Conservation (phyloP, 148 eudicot species). For the Fagopyrum homotropicum region DNA sequence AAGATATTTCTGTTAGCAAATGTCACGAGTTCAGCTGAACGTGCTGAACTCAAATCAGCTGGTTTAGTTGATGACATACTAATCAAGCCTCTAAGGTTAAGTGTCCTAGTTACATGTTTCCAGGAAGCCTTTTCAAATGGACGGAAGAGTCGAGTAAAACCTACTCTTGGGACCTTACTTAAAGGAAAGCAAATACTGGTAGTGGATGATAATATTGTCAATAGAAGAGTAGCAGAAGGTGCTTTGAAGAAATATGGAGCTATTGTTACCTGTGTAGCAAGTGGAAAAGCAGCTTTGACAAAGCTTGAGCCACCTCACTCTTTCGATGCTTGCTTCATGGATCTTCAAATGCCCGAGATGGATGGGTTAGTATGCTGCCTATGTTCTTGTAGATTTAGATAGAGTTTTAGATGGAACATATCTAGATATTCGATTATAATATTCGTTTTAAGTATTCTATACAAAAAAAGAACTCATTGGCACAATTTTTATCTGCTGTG, state of each 20-base stretch:
- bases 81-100: slow-evolving; percentile 68
- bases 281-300: slow-evolving; percentile 44
- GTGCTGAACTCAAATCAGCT: slow-evolving; percentile 49
- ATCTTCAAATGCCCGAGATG: slow-evolving; percentile 85
- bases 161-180: slow-evolving; percentile 39
- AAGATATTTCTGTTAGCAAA: slow-evolving; percentile 56
- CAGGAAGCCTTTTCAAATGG: slow-evolving; percentile 50
- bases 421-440: too few relatives aligned
- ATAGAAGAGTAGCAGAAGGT: slow-evolving; percentile 68
- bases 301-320: slow-evolving; percentile 51
- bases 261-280: slow-evolving; percentile 44
- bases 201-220: slow-evolving; percentile 72
- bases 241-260: slow-evolving; percentile 74
- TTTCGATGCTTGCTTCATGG: slow-evolving; percentile 76
- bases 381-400: not conserved
- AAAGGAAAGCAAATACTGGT: slow-evolving; percentile 51
- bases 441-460: too few relatives aligned
- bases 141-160: slow-evolving; percentile 41
- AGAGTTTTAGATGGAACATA: too few relatives aligned
- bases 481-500: not conserved
- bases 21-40: slow-evolving; percentile 31
- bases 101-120: slow-evolving; percentile 48
- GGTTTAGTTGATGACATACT: slow-evolving; percentile 55
- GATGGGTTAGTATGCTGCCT: slow-evolving; percentile 45
- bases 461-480: too few relatives aligned